These are phyloP conservation scores for Pseudomonodictys pantanalensis DNA, from an alignment of 495 filamentous ascomycete species.

Conservation along the genomic window DNA sequence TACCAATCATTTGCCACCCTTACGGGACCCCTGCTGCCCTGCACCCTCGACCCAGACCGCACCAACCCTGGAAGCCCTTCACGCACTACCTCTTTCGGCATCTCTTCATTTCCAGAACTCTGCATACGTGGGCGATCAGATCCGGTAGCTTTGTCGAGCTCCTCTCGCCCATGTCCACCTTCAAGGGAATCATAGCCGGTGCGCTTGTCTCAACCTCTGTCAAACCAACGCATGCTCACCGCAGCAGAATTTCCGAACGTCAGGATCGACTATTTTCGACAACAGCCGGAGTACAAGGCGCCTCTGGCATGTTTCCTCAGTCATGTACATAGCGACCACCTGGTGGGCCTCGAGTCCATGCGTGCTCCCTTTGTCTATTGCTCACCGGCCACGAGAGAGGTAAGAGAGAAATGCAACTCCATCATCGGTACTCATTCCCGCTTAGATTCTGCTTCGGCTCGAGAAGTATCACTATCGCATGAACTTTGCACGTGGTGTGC, in stretches of 20 bases:
- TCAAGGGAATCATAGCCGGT: conserved; percentile 67
- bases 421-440: conserved; percentile 2
- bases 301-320: conserved; percentile 86
- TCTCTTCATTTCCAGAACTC: too few relatives aligned
- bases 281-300: conserved; percentile 50
- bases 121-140: too few relatives aligned
- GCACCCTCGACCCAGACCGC: not conserved
- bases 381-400: conserved; percentile 77
- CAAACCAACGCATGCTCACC: conserved; percentile 3
- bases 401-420: conserved; percentile 36
- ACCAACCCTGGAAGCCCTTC: not conserved
- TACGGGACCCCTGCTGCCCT: not conserved
- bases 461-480: conserved; percentile 76
- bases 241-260: conserved; percentile 67
- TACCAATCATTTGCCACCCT: conserved; percentile 1
- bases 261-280: conserved; percentile 80
- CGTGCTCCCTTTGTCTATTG: conserved; percentile 84
- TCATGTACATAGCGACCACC: conserved; percentile 91
- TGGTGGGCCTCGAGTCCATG: conserved; percentile 75
- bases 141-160: too few relatives aligned
- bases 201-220: conserved; percentile 21
- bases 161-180: conserved; percentile 66
- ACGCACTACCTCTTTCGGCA: conserved; percentile 4
- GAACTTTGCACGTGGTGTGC: conserved; percentile 73
- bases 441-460: conserved; percentile 62